A percentile compares a stretch with the other conserved stretches of the same genome.
Evolutionary conservation across 2,329 filamentous ascomycete genomes (phyloP).

Genomic region (Penicillium sp.): DNA sequence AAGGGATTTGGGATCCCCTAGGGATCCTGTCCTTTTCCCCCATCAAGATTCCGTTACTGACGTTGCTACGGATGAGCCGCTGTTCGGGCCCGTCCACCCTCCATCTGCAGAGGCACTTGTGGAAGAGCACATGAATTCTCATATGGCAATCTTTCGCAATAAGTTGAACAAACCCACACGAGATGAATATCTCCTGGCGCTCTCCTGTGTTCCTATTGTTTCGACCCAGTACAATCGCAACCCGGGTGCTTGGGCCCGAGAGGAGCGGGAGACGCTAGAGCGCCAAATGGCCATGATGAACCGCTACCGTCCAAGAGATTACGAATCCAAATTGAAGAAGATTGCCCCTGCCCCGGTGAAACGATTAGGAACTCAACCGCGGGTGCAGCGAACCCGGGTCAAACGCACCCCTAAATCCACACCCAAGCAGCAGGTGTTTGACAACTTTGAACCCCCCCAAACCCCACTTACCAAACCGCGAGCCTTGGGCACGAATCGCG

Average conservation of each 20-base stretch:
- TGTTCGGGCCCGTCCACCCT: conserved; percentile 32
- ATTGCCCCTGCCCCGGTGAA: conserved; percentile 35
- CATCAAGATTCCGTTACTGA: conserved; percentile 29
- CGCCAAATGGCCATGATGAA: conserved; percentile 37
- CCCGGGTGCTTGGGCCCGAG: conserved; percentile 36
- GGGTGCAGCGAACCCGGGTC: conserved; percentile 27
- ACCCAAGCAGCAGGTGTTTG: conserved; percentile 33
- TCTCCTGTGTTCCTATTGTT: conserved; percentile 39
- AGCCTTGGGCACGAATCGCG: conserved; percentile 54
- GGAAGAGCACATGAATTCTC: conserved; percentile 36
- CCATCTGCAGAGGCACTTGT: conserved; percentile 33
- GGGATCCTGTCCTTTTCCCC: conserved; percentile 39
- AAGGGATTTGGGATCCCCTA: conserved; percentile 24
- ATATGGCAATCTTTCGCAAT: conserved; percentile 36
- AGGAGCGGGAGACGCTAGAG: conserved; percentile 37
- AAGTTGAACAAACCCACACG: conserved; percentile 38
- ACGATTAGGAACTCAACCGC: conserved; percentile 21
- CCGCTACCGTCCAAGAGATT: conserved; percentile 26
- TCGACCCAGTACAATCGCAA: conserved; percentile 38
- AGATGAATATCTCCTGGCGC: conserved; percentile 37
- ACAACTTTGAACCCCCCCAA: conserved; percentile 30
- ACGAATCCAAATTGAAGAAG: conserved; percentile 32
- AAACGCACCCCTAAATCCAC: conserved; percentile 37
- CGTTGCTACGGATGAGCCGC: conserved; percentile 32
- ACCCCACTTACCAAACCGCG: conserved; percentile 36